Percentiles rank a stretch among this genome's conserved stretches.
Evolutionary conservation across 148 eudicot species (phyloP).

Genomic region (Fagopyrum tataricum): DNA sequence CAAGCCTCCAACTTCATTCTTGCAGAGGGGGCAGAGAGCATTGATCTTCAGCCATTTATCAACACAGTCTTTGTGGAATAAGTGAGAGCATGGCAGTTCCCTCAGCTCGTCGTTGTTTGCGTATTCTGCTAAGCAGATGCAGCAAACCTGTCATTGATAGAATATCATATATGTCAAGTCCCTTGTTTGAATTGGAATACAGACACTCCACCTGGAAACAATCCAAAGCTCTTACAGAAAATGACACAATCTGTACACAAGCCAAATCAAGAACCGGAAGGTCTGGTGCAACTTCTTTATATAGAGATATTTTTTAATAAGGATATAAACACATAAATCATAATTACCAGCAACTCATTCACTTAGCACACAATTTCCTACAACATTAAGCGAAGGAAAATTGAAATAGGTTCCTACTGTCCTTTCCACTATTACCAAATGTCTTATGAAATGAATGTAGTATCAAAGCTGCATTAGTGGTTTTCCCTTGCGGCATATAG

Average conservation of each 20-base stretch:
- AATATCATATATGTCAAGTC: background rate
- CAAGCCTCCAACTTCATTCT: conserved; percentile 54
- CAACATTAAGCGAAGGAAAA: background rate
- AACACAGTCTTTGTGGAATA: conserved; percentile 89
- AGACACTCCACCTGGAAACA: background rate
- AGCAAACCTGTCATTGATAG: conserved; percentile 51
- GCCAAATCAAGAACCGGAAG: background rate
- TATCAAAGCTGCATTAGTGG: background rate
- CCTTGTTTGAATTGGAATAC: background rate
- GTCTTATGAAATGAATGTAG: background rate
- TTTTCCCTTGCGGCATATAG: background rate
- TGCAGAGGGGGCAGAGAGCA: conserved; percentile 84
- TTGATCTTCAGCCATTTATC: conserved; percentile 95
- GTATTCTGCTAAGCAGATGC: conserved; percentile 87
- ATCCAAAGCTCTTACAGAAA: background rate
- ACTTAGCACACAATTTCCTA: background rate
- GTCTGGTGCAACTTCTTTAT: background rate
- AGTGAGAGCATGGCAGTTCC: conserved; percentile 77
- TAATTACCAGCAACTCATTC: background rate
- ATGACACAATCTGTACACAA: background rate
- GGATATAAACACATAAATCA: background rate
- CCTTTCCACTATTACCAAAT: background rate
- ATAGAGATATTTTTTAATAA: background rate
- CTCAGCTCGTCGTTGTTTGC: conserved; percentile 76
- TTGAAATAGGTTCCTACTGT: background rate